These are phyloP conservation scores for Apiospora malaysiana DNA, from an alignment of 2,329 filamentous ascomycete genomes.

Conservation along the genomic window DNA sequence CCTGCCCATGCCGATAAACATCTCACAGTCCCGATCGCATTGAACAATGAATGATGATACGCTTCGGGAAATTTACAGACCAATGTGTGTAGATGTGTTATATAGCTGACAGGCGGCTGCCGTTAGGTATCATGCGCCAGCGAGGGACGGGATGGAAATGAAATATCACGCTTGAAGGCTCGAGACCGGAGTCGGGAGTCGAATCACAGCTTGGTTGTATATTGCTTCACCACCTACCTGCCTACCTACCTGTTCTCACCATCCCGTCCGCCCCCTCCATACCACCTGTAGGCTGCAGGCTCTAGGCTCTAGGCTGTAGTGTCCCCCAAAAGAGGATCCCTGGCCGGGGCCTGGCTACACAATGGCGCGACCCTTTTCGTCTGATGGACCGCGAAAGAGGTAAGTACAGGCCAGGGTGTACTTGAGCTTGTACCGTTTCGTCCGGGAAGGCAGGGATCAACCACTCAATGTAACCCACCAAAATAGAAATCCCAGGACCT, in stretches of 20 bases:
- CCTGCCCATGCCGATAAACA: not conserved
- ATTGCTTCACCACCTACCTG: slow-evolving; percentile 7
- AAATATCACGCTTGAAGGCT: not conserved
- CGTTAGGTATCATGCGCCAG: slow-evolving; percentile 4
- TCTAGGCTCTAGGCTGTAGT: no score
- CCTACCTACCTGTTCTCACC: not conserved
- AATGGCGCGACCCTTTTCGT: not conserved
- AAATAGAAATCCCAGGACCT: slow-evolving; percentile 4
- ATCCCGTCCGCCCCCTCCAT: not conserved
- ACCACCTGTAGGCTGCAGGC: no score
- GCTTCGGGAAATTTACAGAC: not conserved
- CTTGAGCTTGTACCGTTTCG: not conserved
- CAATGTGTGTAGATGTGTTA: no score
- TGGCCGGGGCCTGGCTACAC: not conserved
- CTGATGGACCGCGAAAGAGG: not conserved
- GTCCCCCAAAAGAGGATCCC: not conserved
- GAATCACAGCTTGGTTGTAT: not conserved
- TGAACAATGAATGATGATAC: not conserved
- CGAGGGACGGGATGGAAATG: not conserved
- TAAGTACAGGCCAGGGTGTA: not conserved
- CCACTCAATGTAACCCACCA: not conserved
- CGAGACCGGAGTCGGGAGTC: not conserved
- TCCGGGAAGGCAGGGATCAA: not conserved
- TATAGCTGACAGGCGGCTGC: not conserved
- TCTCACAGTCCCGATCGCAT: not conserved